phyloP scores from a whole-genome alignment of 2,329 filamentous ascomycete species.

The Mycosphaerella arachidis region DNA sequence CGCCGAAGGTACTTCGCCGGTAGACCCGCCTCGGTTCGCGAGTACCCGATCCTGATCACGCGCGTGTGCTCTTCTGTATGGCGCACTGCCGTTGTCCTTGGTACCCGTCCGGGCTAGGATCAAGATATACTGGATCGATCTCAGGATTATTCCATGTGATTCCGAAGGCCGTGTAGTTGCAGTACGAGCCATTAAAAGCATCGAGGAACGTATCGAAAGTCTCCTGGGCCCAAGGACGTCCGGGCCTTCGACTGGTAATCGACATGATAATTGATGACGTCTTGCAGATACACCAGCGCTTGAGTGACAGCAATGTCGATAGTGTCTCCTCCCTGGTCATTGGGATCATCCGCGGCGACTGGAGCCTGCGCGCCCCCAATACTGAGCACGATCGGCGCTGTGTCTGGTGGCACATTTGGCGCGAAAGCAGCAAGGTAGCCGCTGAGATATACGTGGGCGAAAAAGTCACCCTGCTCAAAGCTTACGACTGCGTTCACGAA shows the following conservation, averaged over 20 bases:
- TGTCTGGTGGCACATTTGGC: slow-evolving; percentile 17
- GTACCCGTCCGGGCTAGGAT: slow-evolving; percentile 46
- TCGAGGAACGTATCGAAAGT: slow-evolving; percentile 20
- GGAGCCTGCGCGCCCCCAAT: slow-evolving; percentile 24
- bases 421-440: slow-evolving; percentile 36
- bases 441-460: slow-evolving; percentile 24
- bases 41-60: slow-evolving; percentile 55
- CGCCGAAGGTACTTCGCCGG: slow-evolving; percentile 46
- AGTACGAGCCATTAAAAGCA: slow-evolving; percentile 19
- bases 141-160: slow-evolving; percentile 13
- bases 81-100: slow-evolving; percentile 44
- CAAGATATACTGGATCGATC: slow-evolving; percentile 39
- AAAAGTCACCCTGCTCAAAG: slow-evolving; percentile 16
- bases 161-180: slow-evolving; percentile 16
- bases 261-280: slow-evolving; percentile 19
- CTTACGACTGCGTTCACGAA: slow-evolving; percentile 18
- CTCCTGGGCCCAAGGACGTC: slow-evolving; percentile 12
- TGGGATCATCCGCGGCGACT: slow-evolving; percentile 31
- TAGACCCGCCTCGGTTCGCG: slow-evolving; percentile 48
- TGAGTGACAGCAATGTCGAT: slow-evolving; percentile 17
- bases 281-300: slow-evolving; percentile 22
- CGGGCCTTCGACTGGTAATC: slow-evolving; percentile 2
- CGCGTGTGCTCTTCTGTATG: slow-evolving; percentile 48
- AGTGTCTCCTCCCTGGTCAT: slow-evolving; percentile 16
- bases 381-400: slow-evolving; percentile 24